Percentiles rank a stretch among this genome's conserved stretches.
phyloP scores from a whole-genome alignment of 208 protist species.

The Acanthamoeba triangularis region DNA sequence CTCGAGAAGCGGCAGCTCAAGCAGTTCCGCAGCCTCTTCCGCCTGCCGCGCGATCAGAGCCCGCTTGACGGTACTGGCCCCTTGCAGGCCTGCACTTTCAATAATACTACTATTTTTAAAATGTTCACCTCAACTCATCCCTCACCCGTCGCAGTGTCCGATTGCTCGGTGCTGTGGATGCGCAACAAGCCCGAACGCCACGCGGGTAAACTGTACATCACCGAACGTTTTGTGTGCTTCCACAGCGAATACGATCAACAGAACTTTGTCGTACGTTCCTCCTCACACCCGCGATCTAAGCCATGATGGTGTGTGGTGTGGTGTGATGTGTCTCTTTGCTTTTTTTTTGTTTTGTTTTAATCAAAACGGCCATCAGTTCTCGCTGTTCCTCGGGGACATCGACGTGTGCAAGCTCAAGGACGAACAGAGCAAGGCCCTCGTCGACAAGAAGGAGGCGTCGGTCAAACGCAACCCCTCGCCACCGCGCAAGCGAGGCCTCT shows the following conservation, averaged over 20 bases:
- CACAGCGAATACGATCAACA: slow-evolving; percentile 1
- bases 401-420: slow-evolving; percentile 13
- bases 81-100: too few species aligned
- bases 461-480: neutral
- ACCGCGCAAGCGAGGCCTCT: slow-evolving; percentile 17
- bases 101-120: too few species aligned
- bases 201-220: slow-evolving; percentile 54
- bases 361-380: neutral
- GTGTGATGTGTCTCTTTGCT: neutral
- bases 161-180: slow-evolving; percentile 29
- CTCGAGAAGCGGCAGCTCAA: slow-evolving; percentile 37
- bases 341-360: neutral
- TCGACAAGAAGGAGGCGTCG: neutral
- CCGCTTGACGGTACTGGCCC: neutral
- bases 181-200: slow-evolving; percentile 41
- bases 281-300: too few species aligned
- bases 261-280: neutral
- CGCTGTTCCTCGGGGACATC: slow-evolving; percentile 3
- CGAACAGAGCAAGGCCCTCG: neutral
- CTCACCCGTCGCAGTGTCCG: neutral
- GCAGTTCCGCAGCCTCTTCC: slow-evolving; percentile 30
- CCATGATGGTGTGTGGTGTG: too few species aligned
- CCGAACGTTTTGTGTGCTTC: slow-evolving; percentile 57
- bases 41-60: neutral
- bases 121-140: too few species aligned